Evolutionary conservation across 1,284 basidiomycete species (phyloP), one percentile per base, ranked within the genome.

Genomic region (Porodaedalea pini): DNA sequence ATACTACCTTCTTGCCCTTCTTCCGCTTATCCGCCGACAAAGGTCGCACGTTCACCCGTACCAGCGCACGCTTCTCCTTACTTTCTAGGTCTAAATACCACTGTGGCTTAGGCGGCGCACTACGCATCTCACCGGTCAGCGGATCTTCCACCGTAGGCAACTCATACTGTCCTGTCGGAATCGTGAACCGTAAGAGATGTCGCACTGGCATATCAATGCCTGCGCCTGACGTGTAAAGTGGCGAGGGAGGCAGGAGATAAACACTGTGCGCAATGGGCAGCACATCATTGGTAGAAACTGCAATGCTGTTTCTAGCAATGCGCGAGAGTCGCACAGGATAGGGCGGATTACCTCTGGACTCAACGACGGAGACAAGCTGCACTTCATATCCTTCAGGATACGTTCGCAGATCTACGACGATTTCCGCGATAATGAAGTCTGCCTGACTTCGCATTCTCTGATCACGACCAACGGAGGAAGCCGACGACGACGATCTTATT

Each of bases 151-250:
- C 81, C 0, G 82, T 83, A 40, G 85, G 83, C 31, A 85, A 77
- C 66, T 87, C 83, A 67, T 86, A 92, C 59, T 86, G 88, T 8
- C 87, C 83, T 0, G 91, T 93, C 2, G 92, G 92, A n/a, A 95
- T 71, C 37, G 80, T 85, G 54, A 95, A 68, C 41, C 88, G 78
- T 8, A 95, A 63, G 17, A 95, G 69, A 68, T 94, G 90, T 36
- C 90, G 79, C 19, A 85, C 79, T 5, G 84, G 80, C 48, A 75
- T 75, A 59, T 81, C 80, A 10, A 77, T 73, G 58, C 83, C 85
- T 4, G 86, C 86, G 0, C 92, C 89, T 54, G 94, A 78, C 1
- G 86, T 88, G 68, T 84, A 77, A 31, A 88, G 71, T 11, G 77
- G 75, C 58, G 59, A 61, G 8, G 54, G 51, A 17, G 59, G 51